Percentiles rank a stretch among this genome's conserved stretches.
phyloP scores from a whole-genome alignment of 257 asterid species.

The Gardenia jasminoides region DNA sequence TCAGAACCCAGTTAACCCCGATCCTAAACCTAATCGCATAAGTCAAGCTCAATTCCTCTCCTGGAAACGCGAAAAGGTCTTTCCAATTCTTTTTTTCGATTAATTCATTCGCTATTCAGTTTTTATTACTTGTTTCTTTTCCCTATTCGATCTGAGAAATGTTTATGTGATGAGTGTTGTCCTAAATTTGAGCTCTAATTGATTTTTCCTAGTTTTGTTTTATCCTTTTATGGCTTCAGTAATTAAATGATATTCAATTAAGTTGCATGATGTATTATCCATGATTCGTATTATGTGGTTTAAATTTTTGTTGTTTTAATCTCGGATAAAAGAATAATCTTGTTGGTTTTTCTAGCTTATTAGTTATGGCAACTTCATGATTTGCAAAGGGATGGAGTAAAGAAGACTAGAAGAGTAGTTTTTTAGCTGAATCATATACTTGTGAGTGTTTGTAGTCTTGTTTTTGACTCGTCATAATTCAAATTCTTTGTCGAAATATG shows the following conservation, averaged over 20 bases:
- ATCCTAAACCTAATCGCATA: slow-evolving; percentile 45
- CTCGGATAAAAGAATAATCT: neutral
- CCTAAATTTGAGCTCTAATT: neutral
- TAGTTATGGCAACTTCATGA: neutral
- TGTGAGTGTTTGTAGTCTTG: neutral
- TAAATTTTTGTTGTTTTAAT: neutral
- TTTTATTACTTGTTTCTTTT: neutral
- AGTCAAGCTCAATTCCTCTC: slow-evolving; percentile 55
- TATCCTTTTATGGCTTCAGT: neutral
- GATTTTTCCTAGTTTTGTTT: neutral
- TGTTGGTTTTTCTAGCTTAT: neutral
- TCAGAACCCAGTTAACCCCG: slow-evolving; percentile 15
- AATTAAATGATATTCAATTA: neutral
- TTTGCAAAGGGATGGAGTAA: neutral
- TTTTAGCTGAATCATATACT: neutral
- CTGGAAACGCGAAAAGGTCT: slow-evolving; percentile 76
- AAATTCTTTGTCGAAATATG: no score
- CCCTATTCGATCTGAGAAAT: neutral
- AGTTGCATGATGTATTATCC: neutral
- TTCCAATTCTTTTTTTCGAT: neutral
- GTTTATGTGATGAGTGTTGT: neutral
- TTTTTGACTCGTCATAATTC: neutral
- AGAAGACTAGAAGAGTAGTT: neutral
- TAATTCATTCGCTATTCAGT: neutral
- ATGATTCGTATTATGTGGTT: no score